phyloP scores from a whole-genome alignment of 192 early-diverging fungal species.

The Chytriomyces hyalinus region DNA sequence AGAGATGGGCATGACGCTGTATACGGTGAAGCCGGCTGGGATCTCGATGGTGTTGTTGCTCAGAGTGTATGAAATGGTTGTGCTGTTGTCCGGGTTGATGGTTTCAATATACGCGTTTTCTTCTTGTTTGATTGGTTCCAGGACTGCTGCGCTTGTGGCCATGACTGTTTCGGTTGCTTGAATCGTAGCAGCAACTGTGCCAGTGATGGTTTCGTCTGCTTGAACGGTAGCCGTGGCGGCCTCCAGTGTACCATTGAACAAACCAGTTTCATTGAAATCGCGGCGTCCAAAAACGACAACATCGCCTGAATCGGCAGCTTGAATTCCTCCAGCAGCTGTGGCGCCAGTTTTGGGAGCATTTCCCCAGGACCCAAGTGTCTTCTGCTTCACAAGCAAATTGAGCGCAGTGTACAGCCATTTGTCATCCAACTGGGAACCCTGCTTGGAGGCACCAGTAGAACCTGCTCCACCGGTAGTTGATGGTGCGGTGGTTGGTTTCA shows the following conservation, averaged over 20 bases:
- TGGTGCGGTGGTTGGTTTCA: conserved; percentile 1
- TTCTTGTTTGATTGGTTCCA: too few relatives aligned
- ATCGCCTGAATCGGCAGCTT: not conserved
- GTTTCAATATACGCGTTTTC: not conserved
- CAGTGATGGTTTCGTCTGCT: not conserved
- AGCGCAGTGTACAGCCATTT: not conserved
- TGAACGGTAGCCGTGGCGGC: not conserved
- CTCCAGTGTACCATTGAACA: not conserved
- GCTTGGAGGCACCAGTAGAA: not conserved
- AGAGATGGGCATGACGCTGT: not conserved
- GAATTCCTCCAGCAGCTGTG: not conserved
- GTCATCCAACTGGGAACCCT: not conserved
- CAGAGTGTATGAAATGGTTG: conserved; percentile 6
- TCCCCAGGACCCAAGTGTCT: not conserved
- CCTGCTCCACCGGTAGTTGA: not conserved
- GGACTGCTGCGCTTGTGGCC: not conserved
- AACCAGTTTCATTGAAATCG: not conserved
- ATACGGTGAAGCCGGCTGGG: not conserved
- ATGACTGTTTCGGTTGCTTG: not conserved
- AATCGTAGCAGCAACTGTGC: not conserved
- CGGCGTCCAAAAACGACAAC: not conserved
- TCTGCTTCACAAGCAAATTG: not conserved
- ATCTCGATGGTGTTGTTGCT: conserved; percentile 18
- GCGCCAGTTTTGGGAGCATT: not conserved
- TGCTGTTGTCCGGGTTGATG: conserved; percentile 9